Percentiles rank a stretch among this genome's conserved stretches.
These are phyloP conservation scores for Amaranthus tricolor DNA, from an alignment of 179 eudicot species.

Conservation along the genomic window DNA sequence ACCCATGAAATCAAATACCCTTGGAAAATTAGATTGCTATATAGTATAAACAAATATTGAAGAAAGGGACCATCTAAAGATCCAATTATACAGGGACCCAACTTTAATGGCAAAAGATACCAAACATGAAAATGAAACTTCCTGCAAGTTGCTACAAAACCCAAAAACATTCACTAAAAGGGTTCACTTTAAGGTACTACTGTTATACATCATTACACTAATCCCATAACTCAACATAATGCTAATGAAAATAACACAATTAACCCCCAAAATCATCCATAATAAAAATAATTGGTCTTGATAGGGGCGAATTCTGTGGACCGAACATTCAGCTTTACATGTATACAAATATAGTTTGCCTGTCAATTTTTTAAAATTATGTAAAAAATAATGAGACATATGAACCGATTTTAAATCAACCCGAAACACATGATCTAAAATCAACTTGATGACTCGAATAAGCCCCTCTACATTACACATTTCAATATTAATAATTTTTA, in stretches of 20 bases:
- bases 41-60: constrained; percentile 1
- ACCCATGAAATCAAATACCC: neutral
- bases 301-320: no score
- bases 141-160: constrained; percentile 7
- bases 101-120: neutral
- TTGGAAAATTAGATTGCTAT: neutral
- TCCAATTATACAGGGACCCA: constrained; percentile 8
- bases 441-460: no score
- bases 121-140: constrained; percentile 18
- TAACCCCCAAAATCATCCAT: no score
- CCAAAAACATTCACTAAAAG: constrained; percentile 12
- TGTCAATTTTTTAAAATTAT: no score
- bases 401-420: no score
- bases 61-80: constrained; percentile 13
- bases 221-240: neutral
- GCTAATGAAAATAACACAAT: neutral
- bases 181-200: constrained; percentile 14
- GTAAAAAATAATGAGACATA: no score
- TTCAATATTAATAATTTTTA: no score
- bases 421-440: no score
- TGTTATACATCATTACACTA: constrained; percentile 5
- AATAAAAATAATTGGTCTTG: no score
- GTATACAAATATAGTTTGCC: no score
- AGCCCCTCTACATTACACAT: no score
- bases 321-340: no score